Evolutionary conservation across 75 land plant species (phyloP), one percentile per base, ranked within the genome.

Genomic region (Cryptomeria japonica): DNA sequence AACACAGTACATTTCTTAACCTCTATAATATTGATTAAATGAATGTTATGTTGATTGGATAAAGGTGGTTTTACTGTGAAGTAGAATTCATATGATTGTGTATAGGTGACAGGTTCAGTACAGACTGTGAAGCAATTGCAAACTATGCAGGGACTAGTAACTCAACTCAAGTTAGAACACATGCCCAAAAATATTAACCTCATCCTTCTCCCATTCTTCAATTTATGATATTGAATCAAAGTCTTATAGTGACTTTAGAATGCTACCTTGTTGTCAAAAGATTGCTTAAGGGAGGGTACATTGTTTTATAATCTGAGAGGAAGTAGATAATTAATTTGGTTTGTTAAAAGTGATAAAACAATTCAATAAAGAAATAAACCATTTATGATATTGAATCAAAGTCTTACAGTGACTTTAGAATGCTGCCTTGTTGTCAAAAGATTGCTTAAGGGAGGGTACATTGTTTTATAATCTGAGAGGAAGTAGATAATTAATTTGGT

Each of bases 101-200:
- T 39, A 5, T 39, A 31, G 38, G 25, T 38, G 7, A 32, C 91
- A 92, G 93, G 47, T 92, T 91, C 86, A 92, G 93, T 25, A 92
- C 93, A 42, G 92, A 92, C 83, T 92, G 89, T 91, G 86, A 90
- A 32, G 93, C 93, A 61, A 92, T 91, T 87, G 92, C 93, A 15
- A 91, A 91, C 84, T 91, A 89, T 85, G 92, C 91, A 15, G 92
- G 92, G 12, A 92, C 93, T 22, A 87, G 93, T 19, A 92, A 88
- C 82, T 92, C 93, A 34, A 92, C 93, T 44, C 93, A 92, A 92
- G 93, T 92, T 51, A 85, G 93, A 37, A 92, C 93, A 32, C 93
- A 92, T 91, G 92, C 93, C 28, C 93, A 90, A 88, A 68, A 68
- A 64, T 85, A 56, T 47, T 83, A 88, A 75, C 12, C n/a, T 28